These are phyloP conservation scores for Lathyrus oleraceus DNA, from an alignment of 306 rosid species.

Conservation along the genomic window DNA sequence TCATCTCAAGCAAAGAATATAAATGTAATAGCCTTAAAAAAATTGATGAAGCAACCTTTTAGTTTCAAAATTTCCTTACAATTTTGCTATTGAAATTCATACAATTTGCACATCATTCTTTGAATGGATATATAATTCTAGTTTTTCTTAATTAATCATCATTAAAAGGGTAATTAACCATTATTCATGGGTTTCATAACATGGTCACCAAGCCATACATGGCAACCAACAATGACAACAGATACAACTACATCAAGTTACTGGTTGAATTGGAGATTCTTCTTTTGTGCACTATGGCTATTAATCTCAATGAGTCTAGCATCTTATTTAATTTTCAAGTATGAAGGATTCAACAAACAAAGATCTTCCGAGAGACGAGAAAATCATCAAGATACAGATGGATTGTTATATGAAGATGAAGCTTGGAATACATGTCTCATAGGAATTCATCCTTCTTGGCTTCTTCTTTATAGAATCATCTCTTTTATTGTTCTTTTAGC, in stretches of 20 bases:
- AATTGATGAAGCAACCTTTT: constrained; percentile 34
- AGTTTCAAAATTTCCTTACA: background rate
- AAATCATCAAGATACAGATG: constrained; percentile 41
- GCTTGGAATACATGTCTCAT: constrained; percentile 68
- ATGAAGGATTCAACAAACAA: constrained; percentile 54
- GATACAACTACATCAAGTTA: constrained; percentile 66
- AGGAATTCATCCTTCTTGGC: constrained; percentile 78
- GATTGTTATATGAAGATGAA: constrained; percentile 63
- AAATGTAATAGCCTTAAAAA: constrained; percentile 27
- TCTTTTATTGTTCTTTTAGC: constrained; percentile 64
- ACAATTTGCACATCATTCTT: background rate
- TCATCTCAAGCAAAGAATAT: constrained; percentile 62
- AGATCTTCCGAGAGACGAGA: constrained; percentile 37
- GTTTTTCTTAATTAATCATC: background rate
- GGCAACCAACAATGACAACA: constrained; percentile 70
- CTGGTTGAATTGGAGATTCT: constrained; percentile 91
- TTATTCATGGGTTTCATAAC: constrained; percentile 60
- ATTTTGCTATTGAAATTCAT: constrained; percentile 3
- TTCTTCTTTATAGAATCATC: constrained; percentile 64
- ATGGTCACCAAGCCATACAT: constrained; percentile 53
- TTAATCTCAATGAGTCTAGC: constrained; percentile 43
- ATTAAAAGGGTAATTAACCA: background rate
- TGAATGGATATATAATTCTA: background rate
- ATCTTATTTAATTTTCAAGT: constrained; percentile 57
- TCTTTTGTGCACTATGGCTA: constrained; percentile 63